A percentile compares a stretch with the other conserved stretches of the same genome.
Conservation (phyloP, 306 rosid species). For the Vigna hirtella region DNA sequence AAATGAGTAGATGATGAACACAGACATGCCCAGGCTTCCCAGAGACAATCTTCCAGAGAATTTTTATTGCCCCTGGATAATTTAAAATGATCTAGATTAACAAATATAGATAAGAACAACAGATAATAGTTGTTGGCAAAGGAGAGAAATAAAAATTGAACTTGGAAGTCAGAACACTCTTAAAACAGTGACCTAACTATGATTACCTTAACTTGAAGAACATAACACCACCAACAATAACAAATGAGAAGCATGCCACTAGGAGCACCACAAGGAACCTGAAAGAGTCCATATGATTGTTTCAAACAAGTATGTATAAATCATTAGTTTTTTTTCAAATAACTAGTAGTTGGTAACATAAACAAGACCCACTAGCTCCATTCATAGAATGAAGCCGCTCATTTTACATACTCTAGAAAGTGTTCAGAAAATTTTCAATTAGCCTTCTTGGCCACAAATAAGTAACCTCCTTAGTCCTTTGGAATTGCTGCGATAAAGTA, state of each 20-base stretch:
- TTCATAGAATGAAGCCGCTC: neutral
- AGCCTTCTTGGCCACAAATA: slow-evolving; percentile 30
- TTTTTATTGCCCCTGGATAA: slow-evolving; percentile 59
- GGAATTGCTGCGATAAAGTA: slow-evolving; percentile 23
- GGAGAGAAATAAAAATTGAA: slow-evolving; percentile 31
- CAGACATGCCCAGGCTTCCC: slow-evolving; percentile 99
- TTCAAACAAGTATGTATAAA: slow-evolving; percentile 35
- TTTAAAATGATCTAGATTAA: slow-evolving; percentile 43
- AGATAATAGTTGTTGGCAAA: slow-evolving; percentile 29
- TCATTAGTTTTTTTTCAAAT: neutral
- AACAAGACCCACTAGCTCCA: slow-evolving; percentile 26
- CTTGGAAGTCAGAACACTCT: slow-evolving; percentile 23
- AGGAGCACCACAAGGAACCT: slow-evolving; percentile 91
- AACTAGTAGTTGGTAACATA: slow-evolving; percentile 22
- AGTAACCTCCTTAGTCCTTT: slow-evolving; percentile 6
- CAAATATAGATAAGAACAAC: slow-evolving; percentile 44
- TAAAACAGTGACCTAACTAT: slow-evolving; percentile 35
- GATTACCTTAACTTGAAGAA: slow-evolving; percentile 89
- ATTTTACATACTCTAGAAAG: neutral
- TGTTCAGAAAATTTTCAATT: slow-evolving; percentile 22
- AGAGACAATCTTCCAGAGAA: slow-evolving; percentile 90
- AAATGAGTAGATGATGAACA: slow-evolving; percentile 87
- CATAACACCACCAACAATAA: slow-evolving; percentile 80
- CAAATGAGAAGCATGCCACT: slow-evolving; percentile 81
- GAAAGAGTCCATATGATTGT: slow-evolving; percentile 48